Percentiles rank a stretch among this genome's conserved stretches.
These are phyloP conservation scores for Suillus brevipes DNA, from an alignment of 768 basidiomycete genomes.

Conservation along the genomic window DNA sequence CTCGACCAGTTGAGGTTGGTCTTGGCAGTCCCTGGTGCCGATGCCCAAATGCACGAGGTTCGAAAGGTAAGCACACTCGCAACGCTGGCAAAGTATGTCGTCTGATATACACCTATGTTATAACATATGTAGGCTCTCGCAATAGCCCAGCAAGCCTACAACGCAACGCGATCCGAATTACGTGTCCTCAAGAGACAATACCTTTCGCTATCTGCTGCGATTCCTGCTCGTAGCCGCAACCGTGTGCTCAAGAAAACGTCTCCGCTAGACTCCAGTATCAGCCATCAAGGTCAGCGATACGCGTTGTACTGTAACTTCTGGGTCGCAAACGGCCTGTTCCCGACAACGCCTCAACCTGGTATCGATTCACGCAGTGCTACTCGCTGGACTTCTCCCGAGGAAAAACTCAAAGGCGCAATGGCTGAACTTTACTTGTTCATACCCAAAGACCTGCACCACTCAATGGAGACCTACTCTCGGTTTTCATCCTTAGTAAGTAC, in stretches of 20 bases:
- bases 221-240: not conserved
- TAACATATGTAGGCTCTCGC: slow-evolving; percentile 4
- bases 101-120: not conserved
- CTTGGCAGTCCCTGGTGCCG: slow-evolving; percentile 2
- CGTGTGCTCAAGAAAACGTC: not conserved
- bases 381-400: slow-evolving; percentile 2
- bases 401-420: not conserved
- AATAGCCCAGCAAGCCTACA: slow-evolving; percentile 4
- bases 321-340: not conserved
- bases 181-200: slow-evolving; percentile 1
- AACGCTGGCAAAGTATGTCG: not conserved
- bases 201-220: not conserved
- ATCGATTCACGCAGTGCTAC: not conserved
- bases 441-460: not conserved
- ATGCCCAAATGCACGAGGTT: not conserved
- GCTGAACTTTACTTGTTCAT: slow-evolving; percentile 6
- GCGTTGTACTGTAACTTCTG: slow-evolving; percentile 1
- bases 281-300: not conserved
- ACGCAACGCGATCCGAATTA: not conserved
- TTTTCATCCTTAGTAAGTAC: not conserved
- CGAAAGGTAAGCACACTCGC: slow-evolving; percentile 4
- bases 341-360: not conserved
- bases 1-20: not conserved
- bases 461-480: not conserved
- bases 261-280: slow-evolving; percentile 4